A percentile compares a stretch with the other conserved stretches of the same genome.
These are phyloP conservation scores for Globisporangium apiculatum DNA, from an alignment of 352 stramenopile species.

Conservation along the genomic window DNA sequence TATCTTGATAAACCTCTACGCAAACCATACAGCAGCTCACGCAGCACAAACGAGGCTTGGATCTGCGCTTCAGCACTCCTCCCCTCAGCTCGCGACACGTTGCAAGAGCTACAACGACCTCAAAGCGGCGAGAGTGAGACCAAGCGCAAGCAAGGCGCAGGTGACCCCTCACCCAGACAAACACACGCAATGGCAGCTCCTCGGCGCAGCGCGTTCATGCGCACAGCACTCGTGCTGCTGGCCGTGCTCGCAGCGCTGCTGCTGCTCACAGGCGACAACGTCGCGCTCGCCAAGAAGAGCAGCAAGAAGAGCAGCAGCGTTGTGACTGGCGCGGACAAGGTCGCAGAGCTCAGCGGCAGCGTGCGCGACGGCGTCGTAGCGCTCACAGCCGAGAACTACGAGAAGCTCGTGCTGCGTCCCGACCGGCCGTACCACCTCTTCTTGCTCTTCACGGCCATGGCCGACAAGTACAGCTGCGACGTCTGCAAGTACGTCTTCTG, in stretches of 20 bases:
- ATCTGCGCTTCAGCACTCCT: background rate
- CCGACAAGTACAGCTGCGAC: conserved; percentile 72
- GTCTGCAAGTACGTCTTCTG: conserved; percentile 46
- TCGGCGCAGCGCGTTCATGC: conserved; percentile 1
- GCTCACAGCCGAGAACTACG: conserved; percentile 51
- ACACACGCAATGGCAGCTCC: background rate
- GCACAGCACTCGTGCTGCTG: conserved; percentile 19
- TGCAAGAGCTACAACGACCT: background rate
- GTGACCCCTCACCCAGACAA: too few relatives aligned
- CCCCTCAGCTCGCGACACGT: conserved; percentile 2
- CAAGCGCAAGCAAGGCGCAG: background rate
- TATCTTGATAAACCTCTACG: background rate
- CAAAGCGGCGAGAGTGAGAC: background rate
- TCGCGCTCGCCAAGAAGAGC: conserved; percentile 29
- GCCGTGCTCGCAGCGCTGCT: conserved; percentile 2
- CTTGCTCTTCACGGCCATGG: conserved; percentile 68
- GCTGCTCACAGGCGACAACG: conserved; percentile 7
- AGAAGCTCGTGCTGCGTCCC: conserved; percentile 43
- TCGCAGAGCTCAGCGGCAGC: conserved; percentile 38
- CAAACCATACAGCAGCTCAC: background rate
- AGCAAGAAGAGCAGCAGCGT: conserved; percentile 25
- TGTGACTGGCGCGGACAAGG: conserved; percentile 46
- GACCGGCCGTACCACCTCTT: conserved; percentile 80
- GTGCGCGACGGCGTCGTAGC: conserved; percentile 54
- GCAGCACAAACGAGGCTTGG: too few relatives aligned